Conservation (phyloP, 116 monocot genomes). For the Thalassia testudinum region DNA sequence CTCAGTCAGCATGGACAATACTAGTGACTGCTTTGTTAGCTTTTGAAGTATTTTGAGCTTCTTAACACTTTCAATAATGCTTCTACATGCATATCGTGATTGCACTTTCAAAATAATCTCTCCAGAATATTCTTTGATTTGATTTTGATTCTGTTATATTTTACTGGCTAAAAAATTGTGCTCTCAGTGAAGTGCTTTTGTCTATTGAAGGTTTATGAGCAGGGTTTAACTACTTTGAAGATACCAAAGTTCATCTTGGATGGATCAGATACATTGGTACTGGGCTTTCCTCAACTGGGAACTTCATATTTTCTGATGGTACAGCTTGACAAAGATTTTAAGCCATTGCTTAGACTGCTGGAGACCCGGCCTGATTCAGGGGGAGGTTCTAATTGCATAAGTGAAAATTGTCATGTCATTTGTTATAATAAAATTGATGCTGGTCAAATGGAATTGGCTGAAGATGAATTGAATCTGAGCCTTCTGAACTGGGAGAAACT, state of each 20-base stretch:
- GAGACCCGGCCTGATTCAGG: constrained; percentile 46
- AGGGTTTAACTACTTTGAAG: constrained; percentile 39
- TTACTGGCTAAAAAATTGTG: too few species aligned
- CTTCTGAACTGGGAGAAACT: constrained; percentile 58
- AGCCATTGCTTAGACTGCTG: constrained; percentile 60
- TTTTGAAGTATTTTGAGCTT: too few species aligned
- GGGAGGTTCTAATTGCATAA: constrained; percentile 29
- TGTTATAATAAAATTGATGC: constrained; percentile 60
- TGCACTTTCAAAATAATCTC: too few species aligned
- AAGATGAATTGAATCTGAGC: constrained; percentile 75
- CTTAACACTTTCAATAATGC: too few species aligned
- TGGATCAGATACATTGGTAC: constrained; percentile 59
- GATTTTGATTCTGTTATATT: too few species aligned
- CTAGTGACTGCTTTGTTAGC: too few species aligned
- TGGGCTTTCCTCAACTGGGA: constrained; percentile 83
- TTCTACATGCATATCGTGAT: too few species aligned
- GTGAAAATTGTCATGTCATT: constrained; percentile 30
- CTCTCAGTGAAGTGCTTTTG: background rate
- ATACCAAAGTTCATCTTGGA: constrained; percentile 58
- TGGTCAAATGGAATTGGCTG: constrained; percentile 44
- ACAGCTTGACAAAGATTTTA: constrained; percentile 92
- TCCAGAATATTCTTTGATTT: too few species aligned
- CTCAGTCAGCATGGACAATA: too few species aligned
- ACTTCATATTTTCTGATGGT: constrained; percentile 73
- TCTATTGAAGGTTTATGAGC: constrained; percentile 73